Conservation (phyloP, 1,284 basidiomycete species). For the Schizopora paradoxa region DNA sequence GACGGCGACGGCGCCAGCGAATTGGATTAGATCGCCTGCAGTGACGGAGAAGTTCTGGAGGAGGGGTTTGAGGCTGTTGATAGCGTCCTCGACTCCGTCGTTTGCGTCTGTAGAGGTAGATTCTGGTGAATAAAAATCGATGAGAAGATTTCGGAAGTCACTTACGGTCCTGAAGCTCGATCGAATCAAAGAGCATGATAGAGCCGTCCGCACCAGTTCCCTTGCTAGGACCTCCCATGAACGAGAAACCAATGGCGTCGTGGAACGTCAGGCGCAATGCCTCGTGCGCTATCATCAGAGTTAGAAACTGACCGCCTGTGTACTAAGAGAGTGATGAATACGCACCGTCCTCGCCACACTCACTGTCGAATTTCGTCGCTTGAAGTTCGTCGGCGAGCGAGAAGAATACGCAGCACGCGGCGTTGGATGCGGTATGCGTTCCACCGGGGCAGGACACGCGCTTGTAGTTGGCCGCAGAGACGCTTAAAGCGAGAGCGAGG, state of each 20-base stretch:
- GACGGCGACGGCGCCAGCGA: conserved; percentile 28
- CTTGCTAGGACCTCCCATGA: conserved; percentile 2
- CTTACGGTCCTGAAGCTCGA: background rate
- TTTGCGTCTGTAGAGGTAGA: conserved; percentile 24
- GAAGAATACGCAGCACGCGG: conserved; percentile 22
- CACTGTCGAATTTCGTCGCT: conserved; percentile 18
- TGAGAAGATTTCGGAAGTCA: background rate
- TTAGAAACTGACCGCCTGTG: too few relatives aligned
- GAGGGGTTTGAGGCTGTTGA: conserved; percentile 24
- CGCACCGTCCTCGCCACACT: conserved; percentile 19
- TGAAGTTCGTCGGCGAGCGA: conserved; percentile 22
- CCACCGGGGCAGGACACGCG: conserved; percentile 19
- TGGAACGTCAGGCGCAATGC: conserved; percentile 23
- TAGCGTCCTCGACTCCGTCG: conserved; percentile 26
- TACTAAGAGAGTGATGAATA: background rate
- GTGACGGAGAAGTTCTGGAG: conserved; percentile 23
- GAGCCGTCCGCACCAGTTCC: conserved; percentile 18
- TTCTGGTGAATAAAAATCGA: background rate
- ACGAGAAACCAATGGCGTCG: conserved; percentile 23
- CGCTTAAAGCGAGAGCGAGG: conserved; percentile 8
- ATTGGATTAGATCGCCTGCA: conserved; percentile 27
- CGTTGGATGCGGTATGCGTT: conserved; percentile 15
- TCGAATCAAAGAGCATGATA: conserved; percentile 13
- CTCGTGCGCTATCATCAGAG: conserved; percentile 22
- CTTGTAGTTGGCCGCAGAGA: conserved; percentile 12